phyloP scores from a whole-genome alignment of 306 rosid species.

The Quercus variabilis region DNA sequence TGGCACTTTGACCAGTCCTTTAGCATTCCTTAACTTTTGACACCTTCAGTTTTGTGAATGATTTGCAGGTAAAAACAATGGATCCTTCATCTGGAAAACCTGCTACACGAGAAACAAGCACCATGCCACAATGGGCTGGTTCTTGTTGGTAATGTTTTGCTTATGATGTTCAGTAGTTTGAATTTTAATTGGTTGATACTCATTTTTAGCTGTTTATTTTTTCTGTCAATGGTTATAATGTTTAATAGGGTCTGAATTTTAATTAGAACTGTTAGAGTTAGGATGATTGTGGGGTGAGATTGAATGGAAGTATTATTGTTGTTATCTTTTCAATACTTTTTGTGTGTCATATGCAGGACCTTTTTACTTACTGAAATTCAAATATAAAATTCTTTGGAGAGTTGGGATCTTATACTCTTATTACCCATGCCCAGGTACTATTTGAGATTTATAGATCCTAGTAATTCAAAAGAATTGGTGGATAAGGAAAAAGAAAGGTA shows the following conservation, averaged over 20 bases:
- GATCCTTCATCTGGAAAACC: constrained; percentile 78
- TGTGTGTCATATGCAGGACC: not conserved
- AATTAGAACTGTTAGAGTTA: not conserved
- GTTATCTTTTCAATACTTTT: not conserved
- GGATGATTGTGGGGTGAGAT: not conserved
- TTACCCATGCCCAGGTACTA: constrained; percentile 65
- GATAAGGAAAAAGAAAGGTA: constrained; percentile 73
- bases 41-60: not conserved
- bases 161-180: constrained; percentile 19
- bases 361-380: not conserved
- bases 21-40: constrained; percentile 3
- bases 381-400: not conserved
- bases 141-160: constrained; percentile 79
- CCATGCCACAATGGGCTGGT: constrained; percentile 99
- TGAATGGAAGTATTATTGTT: not conserved
- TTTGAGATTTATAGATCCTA: constrained; percentile 96
- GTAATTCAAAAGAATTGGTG: constrained; percentile 71
- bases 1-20: not conserved
- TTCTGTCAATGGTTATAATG: not conserved
- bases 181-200: not conserved
- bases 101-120: constrained; percentile 85
- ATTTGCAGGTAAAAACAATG: constrained; percentile 55
- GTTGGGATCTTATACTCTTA: not conserved
- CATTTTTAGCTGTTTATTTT: not conserved
- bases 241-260: not conserved